Conservation (phyloP, 495 filamentous ascomycete genomes). For the Neurospora sp. region DNA sequence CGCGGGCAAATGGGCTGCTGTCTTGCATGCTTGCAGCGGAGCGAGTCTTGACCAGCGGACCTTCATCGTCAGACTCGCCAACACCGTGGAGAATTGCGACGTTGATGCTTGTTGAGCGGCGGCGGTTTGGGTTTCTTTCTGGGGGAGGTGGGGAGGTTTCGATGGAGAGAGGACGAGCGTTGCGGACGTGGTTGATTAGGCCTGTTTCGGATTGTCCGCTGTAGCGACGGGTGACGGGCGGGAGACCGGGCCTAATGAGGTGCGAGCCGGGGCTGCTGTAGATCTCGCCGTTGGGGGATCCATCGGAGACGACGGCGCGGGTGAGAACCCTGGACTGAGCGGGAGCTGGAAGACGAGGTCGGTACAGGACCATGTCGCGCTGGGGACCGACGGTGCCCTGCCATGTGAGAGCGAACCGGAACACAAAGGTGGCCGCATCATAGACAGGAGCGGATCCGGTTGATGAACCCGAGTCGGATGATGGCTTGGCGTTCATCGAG, state of each 20-base stretch:
- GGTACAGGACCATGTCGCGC: slow-evolving; percentile 42
- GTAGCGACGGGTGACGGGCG: slow-evolving; percentile 32
- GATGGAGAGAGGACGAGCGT: slow-evolving; percentile 23
- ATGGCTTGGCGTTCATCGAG: slow-evolving; percentile 11
- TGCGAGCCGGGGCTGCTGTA: slow-evolving; percentile 27
- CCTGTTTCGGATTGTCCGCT: slow-evolving; percentile 34
- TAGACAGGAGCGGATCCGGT: slow-evolving; percentile 33
- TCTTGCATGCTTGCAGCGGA: neutral
- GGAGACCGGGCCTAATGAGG: slow-evolving; percentile 25
- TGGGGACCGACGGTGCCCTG: slow-evolving; percentile 16
- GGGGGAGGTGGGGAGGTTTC: slow-evolving; percentile 4
- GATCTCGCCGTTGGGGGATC: neutral
- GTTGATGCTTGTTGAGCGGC: slow-evolving; percentile 14
- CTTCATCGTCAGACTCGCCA: slow-evolving; percentile 4
- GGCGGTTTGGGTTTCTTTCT: slow-evolving; percentile 6
- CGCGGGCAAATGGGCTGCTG: neutral
- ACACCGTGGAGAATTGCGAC: slow-evolving; percentile 2
- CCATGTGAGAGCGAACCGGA: slow-evolving; percentile 34
- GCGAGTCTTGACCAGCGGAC: neutral
- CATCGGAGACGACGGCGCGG: slow-evolving; percentile 6
- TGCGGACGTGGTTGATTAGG: slow-evolving; percentile 34
- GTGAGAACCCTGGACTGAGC: slow-evolving; percentile 49
- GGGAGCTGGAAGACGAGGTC: slow-evolving; percentile 66
- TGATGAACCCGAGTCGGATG: slow-evolving; percentile 30
- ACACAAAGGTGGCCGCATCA: slow-evolving; percentile 32